phyloP scores from a whole-genome alignment of 2,329 filamentous ascomycete species.

The Ophiostoma ulmi region DNA sequence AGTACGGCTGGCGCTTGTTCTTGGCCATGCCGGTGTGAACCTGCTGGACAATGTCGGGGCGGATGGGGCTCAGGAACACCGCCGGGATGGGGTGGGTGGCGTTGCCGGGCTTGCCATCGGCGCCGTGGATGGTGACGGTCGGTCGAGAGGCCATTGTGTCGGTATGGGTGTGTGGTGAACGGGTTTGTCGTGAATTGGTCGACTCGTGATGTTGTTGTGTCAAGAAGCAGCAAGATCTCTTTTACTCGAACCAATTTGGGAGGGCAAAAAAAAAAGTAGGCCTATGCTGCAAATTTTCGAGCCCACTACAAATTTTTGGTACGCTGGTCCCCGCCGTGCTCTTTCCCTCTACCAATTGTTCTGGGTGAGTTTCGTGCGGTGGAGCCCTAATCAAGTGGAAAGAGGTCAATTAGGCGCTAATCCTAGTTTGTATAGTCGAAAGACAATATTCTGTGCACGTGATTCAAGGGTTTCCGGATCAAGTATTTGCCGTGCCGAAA shows the following conservation, averaged over 20 bases:
- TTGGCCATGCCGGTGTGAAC: slow-evolving; percentile 99
- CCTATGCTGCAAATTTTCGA: slow-evolving; percentile 18
- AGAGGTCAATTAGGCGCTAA: neutral
- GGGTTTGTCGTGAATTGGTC: slow-evolving; percentile 20
- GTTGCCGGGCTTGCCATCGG: slow-evolving; percentile 88
- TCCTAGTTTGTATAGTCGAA: neutral
- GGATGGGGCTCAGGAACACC: slow-evolving; percentile 97
- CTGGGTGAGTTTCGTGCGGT: slow-evolving; percentile 25
- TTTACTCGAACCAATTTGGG: slow-evolving; percentile 1
- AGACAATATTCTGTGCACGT: slow-evolving; percentile 14
- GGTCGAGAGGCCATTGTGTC: slow-evolving; percentile 82
- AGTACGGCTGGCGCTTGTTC: slow-evolving; percentile 99
- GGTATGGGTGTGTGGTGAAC: slow-evolving; percentile 17
- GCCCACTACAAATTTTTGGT: slow-evolving; percentile 22
- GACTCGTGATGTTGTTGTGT: slow-evolving; percentile 19
- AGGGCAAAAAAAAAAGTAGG: slow-evolving; percentile 4
- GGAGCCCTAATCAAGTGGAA: slow-evolving; percentile 24
- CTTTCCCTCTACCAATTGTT: neutral
- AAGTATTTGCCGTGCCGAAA: slow-evolving; percentile 16
- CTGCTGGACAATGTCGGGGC: slow-evolving; percentile 97
- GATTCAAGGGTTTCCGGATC: slow-evolving; percentile 20
- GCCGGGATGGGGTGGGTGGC: slow-evolving; percentile 87
- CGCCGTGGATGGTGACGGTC: slow-evolving; percentile 94
- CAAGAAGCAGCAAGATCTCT: slow-evolving; percentile 10
- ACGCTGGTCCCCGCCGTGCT: neutral